These are phyloP conservation scores for Forsythia viridissima DNA, from an alignment of 257 asterid species.

Conservation along the genomic window DNA sequence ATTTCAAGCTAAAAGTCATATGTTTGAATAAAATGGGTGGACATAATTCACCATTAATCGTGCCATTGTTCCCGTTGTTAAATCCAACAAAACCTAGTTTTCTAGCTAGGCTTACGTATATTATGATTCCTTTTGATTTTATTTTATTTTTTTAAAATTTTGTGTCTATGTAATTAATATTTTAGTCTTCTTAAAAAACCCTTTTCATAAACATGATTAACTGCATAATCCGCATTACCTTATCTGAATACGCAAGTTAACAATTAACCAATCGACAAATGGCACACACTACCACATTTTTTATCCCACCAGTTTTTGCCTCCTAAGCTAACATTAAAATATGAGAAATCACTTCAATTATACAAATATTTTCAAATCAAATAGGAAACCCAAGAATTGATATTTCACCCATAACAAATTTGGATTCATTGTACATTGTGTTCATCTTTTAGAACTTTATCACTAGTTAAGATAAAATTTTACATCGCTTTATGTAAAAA, in stretches of 20 bases:
- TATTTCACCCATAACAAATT: not conserved
- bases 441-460: not conserved
- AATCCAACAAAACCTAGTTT: not conserved
- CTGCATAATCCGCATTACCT: constrained; percentile 6
- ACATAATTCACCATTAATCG: not conserved
- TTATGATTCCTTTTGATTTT: not conserved
- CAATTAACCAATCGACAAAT: constrained; percentile 19
- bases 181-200: constrained; percentile 9
- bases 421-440: not conserved
- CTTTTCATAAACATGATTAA: constrained; percentile 4
- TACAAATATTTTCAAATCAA: not conserved
- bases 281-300: constrained; percentile 24
- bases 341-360: not conserved
- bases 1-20: not conserved
- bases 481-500: not conserved
- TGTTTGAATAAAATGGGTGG: not conserved
- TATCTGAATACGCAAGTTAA: constrained; percentile 15
- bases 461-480: no score
- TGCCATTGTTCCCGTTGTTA: not conserved
- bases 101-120: not conserved
- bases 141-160: not conserved
- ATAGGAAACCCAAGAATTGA: not conserved
- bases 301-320: not conserved
- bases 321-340: not conserved
- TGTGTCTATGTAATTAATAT: constrained; percentile 1